Base-by-base conservation (phyloP, 1,284 basidiomycete genomes). In the Irpex sp. region DNA sequence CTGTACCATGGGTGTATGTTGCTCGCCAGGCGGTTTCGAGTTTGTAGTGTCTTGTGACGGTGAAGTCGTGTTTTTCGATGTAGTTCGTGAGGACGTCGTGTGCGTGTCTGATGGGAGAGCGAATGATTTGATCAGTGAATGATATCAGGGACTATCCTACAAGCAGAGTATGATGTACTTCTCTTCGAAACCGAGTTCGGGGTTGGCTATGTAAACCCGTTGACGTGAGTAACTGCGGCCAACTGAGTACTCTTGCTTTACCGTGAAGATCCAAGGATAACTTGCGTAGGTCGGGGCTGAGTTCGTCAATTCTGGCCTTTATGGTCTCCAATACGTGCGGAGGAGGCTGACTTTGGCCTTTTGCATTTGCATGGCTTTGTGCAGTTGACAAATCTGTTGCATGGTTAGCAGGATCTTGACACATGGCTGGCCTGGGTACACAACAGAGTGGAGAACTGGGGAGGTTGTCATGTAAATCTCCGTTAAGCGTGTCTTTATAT, bases 11-110 rank as follows among this genome's bases (percentile, higher is more conserved):
- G 9, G 76, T 77, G 71, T 84, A 93, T 60, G 85, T 84, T 0
- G 90, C 93, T 61, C 80, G 76, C 83, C 90, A 94, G 2, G 91
- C 93, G 4, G 92, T 94, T 35, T 83, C 74, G 16, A 91, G 78
- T 10, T 85, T 78, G 66, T 88, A 85, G 65, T 84, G 80, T 57
- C 73, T 76, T 8, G 82, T 85, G 33, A 91, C 85, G 18, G 74
- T 70, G 71, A 89, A 92, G 4, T 85, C 85, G 60, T 88, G 79
- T 51, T 74, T 73, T 57, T 73, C 74, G 77, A 88, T 80, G 67
- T 87, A 88, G 0, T 71, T 67, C 0, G 86, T 85, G 33, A 84
- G 75, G 7, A 74, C 73, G 63, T 86, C 80, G 63, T 87, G 83
- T 1, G 84, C 79, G 66, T 80, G 72, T 23, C 81, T 84, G 61